These are phyloP conservation scores for Flaveria sonorensis DNA, from an alignment of 129 eudicot species.

Conservation along the genomic window DNA sequence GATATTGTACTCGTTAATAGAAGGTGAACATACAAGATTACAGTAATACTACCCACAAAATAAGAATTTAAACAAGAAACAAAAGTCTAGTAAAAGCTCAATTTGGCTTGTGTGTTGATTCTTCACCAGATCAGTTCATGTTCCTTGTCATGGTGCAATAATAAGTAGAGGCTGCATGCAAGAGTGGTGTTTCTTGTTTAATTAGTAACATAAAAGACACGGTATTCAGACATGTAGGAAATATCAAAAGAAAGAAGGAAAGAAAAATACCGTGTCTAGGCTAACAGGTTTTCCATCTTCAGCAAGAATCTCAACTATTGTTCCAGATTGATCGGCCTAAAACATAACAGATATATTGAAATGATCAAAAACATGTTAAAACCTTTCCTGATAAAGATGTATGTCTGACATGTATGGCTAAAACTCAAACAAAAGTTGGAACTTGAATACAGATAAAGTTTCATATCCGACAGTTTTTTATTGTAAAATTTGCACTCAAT, in stretches of 20 bases:
- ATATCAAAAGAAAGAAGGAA: not conserved
- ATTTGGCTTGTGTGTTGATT: slow-evolving; percentile 5
- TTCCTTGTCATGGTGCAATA: slow-evolving; percentile 64
- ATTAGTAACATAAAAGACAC: slow-evolving; percentile 2
- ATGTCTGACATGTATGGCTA: not conserved
- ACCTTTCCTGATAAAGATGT: too few relatives aligned
- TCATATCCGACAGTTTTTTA: not conserved
- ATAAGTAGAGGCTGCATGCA: slow-evolving; percentile 74
- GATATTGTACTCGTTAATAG: not conserved
- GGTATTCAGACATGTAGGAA: not conserved
- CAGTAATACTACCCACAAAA: slow-evolving; percentile 21
- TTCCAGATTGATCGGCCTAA: slow-evolving; percentile 81
- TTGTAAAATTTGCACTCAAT: not conserved
- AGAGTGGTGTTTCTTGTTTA: slow-evolving; percentile 1
- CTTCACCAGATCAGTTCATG: not conserved
- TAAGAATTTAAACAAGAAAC: slow-evolving; percentile 31
- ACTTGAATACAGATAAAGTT: not conserved
- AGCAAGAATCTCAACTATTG: slow-evolving; percentile 63
- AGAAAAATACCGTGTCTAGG: slow-evolving; percentile 50
- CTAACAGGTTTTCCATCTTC: slow-evolving; percentile 90
- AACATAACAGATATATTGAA: slow-evolving; percentile 16
- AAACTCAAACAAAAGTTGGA: not conserved
- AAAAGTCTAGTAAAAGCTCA: slow-evolving; percentile 36
- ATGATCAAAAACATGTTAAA: not conserved
- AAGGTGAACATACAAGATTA: slow-evolving; percentile 23